Conservation (phyloP, 306 rosid genomes). For the Phaseolus lunatus region DNA sequence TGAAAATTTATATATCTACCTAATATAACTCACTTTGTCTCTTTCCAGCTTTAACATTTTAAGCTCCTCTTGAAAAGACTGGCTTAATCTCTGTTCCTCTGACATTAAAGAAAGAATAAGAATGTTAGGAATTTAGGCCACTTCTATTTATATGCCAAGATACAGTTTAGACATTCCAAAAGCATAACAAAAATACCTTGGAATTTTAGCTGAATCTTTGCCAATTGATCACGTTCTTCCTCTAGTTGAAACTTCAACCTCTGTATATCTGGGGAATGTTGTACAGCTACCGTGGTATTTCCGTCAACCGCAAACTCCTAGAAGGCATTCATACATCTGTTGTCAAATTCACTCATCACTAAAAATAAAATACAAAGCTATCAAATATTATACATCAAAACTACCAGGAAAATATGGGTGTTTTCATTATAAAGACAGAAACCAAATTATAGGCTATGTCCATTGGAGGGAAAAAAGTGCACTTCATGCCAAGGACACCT, state of each 20-base stretch:
- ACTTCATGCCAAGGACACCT: slow-evolving; percentile 4
- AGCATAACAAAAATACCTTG: slow-evolving; percentile 51
- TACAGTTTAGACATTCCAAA: slow-evolving; percentile 26
- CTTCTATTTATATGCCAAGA: not conserved
- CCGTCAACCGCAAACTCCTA: slow-evolving; percentile 80
- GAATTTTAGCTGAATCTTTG: slow-evolving; percentile 51
- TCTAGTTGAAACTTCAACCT: slow-evolving; percentile 63
- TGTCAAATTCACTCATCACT: slow-evolving; percentile 83
- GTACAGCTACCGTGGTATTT: slow-evolving; percentile 49
- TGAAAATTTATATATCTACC: slow-evolving; percentile 21
- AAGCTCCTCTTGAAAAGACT: slow-evolving; percentile 68
- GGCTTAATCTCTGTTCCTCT: slow-evolving; percentile 74
- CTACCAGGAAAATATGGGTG: not conserved
- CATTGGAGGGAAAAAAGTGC: not conserved
- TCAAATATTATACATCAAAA: not conserved
- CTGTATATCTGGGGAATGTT: slow-evolving; percentile 56
- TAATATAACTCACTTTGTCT: slow-evolving; percentile 65
- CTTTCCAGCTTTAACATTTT: slow-evolving; percentile 55
- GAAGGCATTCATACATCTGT: slow-evolving; percentile 89
- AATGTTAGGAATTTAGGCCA: slow-evolving; percentile 21
- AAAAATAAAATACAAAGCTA: slow-evolving; percentile 42
- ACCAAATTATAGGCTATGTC: slow-evolving; percentile 17
- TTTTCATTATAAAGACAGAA: not conserved
- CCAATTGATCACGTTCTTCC: slow-evolving; percentile 55
- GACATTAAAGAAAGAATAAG: slow-evolving; percentile 33